A percentile compares a stretch with the other conserved stretches of the same genome.
Conservation (phyloP, 2,329 filamentous ascomycete genomes). For the Aureobasidium musti region DNA sequence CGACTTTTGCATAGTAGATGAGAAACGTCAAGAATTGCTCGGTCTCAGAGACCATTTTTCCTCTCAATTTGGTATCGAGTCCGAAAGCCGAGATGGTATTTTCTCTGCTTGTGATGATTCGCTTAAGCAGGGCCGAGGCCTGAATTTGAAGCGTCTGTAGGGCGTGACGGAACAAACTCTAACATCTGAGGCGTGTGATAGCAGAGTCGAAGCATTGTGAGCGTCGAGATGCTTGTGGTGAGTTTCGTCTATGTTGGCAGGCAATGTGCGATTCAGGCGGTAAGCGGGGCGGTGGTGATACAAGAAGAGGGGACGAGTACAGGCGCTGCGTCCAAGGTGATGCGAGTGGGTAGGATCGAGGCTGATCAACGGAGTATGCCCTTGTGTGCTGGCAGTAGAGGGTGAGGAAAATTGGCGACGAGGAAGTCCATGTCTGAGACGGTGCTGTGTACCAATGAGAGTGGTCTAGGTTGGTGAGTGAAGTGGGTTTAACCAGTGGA, state of each 20-base stretch:
- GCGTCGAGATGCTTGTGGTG: neutral
- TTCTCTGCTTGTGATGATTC: neutral
- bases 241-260: neutral
- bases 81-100: neutral
- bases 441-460: neutral
- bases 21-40: slow-evolving; percentile 90
- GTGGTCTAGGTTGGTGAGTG: neutral
- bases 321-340: neutral
- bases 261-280: slow-evolving; percentile 4
- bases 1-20: slow-evolving; percentile 67
- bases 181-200: neutral
- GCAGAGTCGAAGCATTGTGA: neutral
- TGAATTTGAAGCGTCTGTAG: neutral
- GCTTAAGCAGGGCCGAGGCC: neutral
- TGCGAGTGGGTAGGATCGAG: neutral
- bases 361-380: neutral
- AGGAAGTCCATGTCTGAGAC: slow-evolving; percentile 1
- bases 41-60: slow-evolving; percentile 30
- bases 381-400: neutral
- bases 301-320: slow-evolving; percentile 12
- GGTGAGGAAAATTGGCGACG: neutral
- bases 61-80: slow-evolving; percentile 8
- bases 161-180: neutral
- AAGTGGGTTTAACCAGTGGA: neutral
- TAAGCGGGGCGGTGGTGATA: slow-evolving; percentile 13